These are phyloP conservation scores for Penicillium digitatum DNA, from an alignment of 2,329 filamentous ascomycete species.

Conservation along the genomic window DNA sequence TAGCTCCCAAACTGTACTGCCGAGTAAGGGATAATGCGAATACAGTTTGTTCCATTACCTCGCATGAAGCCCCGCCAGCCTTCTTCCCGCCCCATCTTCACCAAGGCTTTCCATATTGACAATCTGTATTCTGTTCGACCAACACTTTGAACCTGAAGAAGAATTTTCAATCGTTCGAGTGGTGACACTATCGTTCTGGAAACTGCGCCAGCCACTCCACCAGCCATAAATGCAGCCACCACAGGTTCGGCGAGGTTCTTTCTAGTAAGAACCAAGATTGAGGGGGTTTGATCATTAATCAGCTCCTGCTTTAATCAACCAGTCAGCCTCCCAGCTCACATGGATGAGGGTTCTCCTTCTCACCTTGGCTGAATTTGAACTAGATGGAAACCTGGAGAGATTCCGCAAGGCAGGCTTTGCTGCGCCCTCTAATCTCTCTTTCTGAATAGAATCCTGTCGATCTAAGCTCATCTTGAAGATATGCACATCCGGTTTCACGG, in stretches of 20 bases:
- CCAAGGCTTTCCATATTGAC: slow-evolving; percentile 80
- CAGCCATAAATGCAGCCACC: slow-evolving; percentile 86
- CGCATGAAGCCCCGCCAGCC: slow-evolving; percentile 97
- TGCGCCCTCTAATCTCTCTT: slow-evolving; percentile 19
- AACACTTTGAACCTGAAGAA: slow-evolving; percentile 92
- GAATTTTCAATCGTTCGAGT: slow-evolving; percentile 90
- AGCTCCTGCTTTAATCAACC: slow-evolving; percentile 11
- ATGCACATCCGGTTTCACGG: slow-evolving; percentile 6
- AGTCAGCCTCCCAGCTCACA: background rate
- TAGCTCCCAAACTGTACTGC: slow-evolving; percentile 98
- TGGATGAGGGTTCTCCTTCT: background rate
- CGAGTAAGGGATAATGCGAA: slow-evolving; percentile 96
- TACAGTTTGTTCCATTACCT: slow-evolving; percentile 96
- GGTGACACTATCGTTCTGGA: slow-evolving; percentile 96
- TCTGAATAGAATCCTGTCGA: slow-evolving; percentile 27
- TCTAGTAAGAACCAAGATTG: slow-evolving; percentile 26
- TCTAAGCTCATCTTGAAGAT: slow-evolving; percentile 34
- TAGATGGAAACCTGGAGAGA: slow-evolving; percentile 22
- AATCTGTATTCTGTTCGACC: slow-evolving; percentile 91
- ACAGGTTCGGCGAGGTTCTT: slow-evolving; percentile 72
- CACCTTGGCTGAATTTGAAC: background rate
- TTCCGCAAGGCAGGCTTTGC: slow-evolving; percentile 18
- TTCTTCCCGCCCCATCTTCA: slow-evolving; percentile 96
- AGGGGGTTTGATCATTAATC: slow-evolving; percentile 10
- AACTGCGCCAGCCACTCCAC: slow-evolving; percentile 92